Evolutionary conservation across 108 stramenopile species (phyloP).

Genomic region (Schizochytrium sp.): DNA sequence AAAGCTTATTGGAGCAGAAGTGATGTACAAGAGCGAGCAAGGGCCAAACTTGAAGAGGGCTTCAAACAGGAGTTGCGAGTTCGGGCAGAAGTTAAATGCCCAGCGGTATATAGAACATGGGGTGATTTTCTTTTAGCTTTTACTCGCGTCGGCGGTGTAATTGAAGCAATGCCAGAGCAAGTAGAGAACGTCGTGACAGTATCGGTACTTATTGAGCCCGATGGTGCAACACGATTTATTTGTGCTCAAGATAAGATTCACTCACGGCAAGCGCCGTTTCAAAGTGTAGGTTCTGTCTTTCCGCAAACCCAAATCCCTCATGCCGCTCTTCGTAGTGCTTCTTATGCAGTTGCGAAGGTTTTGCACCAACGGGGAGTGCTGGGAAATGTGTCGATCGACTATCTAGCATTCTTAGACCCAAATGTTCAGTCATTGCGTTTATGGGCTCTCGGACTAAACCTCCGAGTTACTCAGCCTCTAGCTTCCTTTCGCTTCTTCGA

Average conservation of each 20-base stretch:
- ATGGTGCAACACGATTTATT: background rate
- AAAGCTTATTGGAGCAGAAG: conserved; percentile 20
- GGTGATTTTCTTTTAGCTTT: conserved; percentile 13
- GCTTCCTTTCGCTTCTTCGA: conserved; percentile 20
- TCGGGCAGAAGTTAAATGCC: background rate
- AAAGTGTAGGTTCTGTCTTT: background rate
- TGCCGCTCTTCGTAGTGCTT: conserved; percentile 6
- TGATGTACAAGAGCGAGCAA: conserved; percentile 31
- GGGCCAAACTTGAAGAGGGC: conserved; percentile 10
- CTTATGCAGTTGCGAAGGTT: background rate
- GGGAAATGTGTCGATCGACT: conserved; percentile 16
- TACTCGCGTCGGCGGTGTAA: conserved; percentile 42
- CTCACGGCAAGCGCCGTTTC: background rate
- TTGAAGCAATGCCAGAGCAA: background rate
- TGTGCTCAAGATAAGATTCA: conserved; percentile 32
- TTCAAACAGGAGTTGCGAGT: background rate
- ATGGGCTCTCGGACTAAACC: conserved; percentile 18
- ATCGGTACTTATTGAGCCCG: background rate
- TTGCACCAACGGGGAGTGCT: background rate
- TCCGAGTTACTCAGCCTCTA: conserved; percentile 23
- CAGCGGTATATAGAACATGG: background rate
- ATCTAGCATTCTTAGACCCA: background rate
- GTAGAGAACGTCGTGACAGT: background rate
- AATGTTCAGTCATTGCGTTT: conserved; percentile 19
- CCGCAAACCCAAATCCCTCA: conserved; percentile 45